These are phyloP conservation scores for Pascua sp. DNA, from an alignment of 1,284 basidiomycete species.

Conservation along the genomic window DNA sequence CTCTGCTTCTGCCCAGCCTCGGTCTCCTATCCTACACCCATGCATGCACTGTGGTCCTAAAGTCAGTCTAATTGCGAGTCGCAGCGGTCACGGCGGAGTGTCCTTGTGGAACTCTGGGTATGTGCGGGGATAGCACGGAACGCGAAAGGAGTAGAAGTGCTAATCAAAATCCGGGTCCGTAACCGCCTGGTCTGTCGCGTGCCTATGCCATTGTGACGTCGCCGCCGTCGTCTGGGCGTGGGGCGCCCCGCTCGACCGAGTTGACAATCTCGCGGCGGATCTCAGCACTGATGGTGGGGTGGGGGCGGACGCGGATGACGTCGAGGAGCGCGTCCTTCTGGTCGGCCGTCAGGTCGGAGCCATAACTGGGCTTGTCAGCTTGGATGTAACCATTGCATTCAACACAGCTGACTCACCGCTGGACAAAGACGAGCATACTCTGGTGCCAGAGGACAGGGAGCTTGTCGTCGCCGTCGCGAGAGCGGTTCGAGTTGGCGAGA, in stretches of 20 bases:
- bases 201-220: conserved; percentile 42
- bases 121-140: too few species aligned
- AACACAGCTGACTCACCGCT: conserved; percentile 60
- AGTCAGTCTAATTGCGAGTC: too few species aligned
- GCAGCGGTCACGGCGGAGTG: too few species aligned
- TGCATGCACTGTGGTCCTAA: too few species aligned
- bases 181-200: too few species aligned
- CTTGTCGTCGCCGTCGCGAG: conserved; percentile 58
- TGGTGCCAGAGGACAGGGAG: conserved; percentile 98
- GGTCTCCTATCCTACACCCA: too few species aligned
- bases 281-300: conserved; percentile 85
- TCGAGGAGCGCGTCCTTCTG: conserved; percentile 98
- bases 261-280: conserved; percentile 73
- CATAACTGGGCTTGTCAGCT: conserved; percentile 63
- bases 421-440: conserved; percentile 87
- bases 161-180: too few species aligned
- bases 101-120: too few species aligned
- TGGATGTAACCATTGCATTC: background rate
- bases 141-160: too few species aligned
- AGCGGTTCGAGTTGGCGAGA: conserved; percentile 82
- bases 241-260: conserved; percentile 53
- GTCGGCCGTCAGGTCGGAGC: conserved; percentile 92
- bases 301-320: conserved; percentile 79
- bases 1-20: too few species aligned
- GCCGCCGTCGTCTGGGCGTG: conserved; percentile 42